A percentile compares a stretch with the other conserved stretches of the same genome.
phyloP scores from a whole-genome alignment of 2,329 filamentous ascomycete genomes.

The Colletotrichum karsti region DNA sequence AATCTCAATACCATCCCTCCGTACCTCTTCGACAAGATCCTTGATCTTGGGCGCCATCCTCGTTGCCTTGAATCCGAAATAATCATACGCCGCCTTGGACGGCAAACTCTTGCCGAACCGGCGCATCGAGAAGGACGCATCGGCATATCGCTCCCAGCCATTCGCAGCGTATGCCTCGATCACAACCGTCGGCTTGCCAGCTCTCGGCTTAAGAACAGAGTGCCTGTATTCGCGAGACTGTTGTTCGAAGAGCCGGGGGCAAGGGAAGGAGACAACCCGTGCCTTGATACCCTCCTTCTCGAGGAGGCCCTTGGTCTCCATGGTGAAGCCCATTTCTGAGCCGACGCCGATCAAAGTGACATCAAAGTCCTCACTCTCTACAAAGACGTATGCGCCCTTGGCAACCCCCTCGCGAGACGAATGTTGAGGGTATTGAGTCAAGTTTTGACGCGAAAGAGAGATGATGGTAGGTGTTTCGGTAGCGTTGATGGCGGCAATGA shows the following conservation, averaged over 20 bases:
- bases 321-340: slow-evolving; percentile 43
- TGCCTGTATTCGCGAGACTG: slow-evolving; percentile 55
- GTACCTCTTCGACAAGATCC: slow-evolving; percentile 38
- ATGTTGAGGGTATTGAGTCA: slow-evolving; percentile 51
- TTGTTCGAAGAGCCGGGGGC: slow-evolving; percentile 51
- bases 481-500: slow-evolving; percentile 53
- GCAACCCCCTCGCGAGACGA: slow-evolving; percentile 52
- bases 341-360: slow-evolving; percentile 53
- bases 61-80: slow-evolving; percentile 58
- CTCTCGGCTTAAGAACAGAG: too few species aligned
- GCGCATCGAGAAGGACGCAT: slow-evolving; percentile 62
- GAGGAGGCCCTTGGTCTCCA: slow-evolving; percentile 45
- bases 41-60: slow-evolving; percentile 44
- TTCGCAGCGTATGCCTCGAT: slow-evolving; percentile 67
- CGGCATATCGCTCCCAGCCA: slow-evolving; percentile 69
- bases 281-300: slow-evolving; percentile 45
- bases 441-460: slow-evolving; percentile 54
- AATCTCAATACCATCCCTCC: slow-evolving; percentile 38
- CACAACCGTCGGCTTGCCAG: too few species aligned
- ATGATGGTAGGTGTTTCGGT: slow-evolving; percentile 54
- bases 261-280: slow-evolving; percentile 54
- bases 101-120: slow-evolving; percentile 65
- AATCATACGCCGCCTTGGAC: slow-evolving; percentile 58
- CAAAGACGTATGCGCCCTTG: slow-evolving; percentile 55
- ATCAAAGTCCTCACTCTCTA: slow-evolving; percentile 51